Evolutionary conservation across 2,329 filamentous ascomycete species (phyloP), one percentile per base, ranked within the genome.

Genomic region (Xylariaceae sp.): DNA sequence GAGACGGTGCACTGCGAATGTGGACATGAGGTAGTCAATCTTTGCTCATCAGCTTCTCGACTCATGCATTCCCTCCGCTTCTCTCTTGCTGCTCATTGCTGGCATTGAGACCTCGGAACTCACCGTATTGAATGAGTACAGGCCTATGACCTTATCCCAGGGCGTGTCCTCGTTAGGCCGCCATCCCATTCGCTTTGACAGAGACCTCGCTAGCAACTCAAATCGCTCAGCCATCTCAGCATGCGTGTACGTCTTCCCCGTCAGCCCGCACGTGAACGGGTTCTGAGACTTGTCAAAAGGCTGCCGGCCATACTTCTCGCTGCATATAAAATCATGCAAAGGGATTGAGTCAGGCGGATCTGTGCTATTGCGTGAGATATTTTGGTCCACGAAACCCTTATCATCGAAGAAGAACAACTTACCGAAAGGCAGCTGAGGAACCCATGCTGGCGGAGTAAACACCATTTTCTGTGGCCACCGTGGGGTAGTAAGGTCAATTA

Each of bases 121-220:
- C 59, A 76, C 70, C 29, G 88, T 87, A 65, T 93, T 94, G 56
- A 90, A 70, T 18, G 84, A 85, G 72, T 89, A 92, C 30, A 91
- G 76, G 3, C 79, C 85, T 36, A 88, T 73, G 16, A 91, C 85
- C 72, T 92, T 92, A 62, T 92, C 88, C 84, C 86, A 92, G 65
- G 91, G 87, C 0, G 82, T 81, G 5, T 86, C 88, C 45, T 82
- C 68, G 61, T 90, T 87, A 2, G 86, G 82, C n/a, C 78, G 67
- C 82, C 88, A 91, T 48, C 83, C 85, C 52, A 92, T 75, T 61
- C 89, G 84, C 61, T 86, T 82, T 16, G 82, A 79, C 16, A 92
- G 72, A 16, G 79, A 82, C 40, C 85, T 80, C 16, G 88, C 80
- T 11, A 91, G 77, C 46, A 77, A 77, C 43, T 90, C 84, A 5